A percentile compares a stretch with the other conserved stretches of the same genome.
These are phyloP conservation scores for Panellus pusillus DNA, from an alignment of 768 basidiomycete species.

Conservation along the genomic window DNA sequence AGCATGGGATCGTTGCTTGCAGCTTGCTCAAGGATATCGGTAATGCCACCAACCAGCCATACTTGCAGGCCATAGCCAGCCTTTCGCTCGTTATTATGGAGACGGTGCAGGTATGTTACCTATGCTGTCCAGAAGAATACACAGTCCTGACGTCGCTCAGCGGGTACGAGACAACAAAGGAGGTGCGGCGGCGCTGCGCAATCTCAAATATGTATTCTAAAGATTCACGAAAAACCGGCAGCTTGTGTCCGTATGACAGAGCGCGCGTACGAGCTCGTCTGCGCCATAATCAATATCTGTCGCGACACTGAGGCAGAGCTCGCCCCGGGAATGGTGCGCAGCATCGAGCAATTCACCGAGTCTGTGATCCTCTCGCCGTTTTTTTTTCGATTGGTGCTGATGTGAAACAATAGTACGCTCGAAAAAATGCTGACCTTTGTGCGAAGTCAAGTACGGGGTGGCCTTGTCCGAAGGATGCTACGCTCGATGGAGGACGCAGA, in stretches of 20 bases:
- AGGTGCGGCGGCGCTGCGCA: not conserved
- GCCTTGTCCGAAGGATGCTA: conserved; percentile 5
- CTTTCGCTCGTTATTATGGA: conserved; percentile 16
- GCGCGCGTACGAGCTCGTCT: conserved; percentile 15
- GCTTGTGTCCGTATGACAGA: conserved; percentile 16
- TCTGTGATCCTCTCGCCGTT: not conserved
- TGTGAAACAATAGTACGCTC: conserved; percentile 5
- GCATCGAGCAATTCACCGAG: conserved; percentile 17
- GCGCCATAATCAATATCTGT: conserved; percentile 20
- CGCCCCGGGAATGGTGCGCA: conserved; percentile 10
- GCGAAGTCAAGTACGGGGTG: conserved; percentile 11
- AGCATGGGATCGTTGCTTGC: conserved; percentile 12
- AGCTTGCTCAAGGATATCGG: conserved; percentile 18
- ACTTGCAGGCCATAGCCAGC: conserved; percentile 17
- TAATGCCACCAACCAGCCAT: conserved; percentile 17
- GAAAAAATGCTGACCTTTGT: conserved; percentile 13
- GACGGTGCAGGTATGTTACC: conserved; percentile 11
- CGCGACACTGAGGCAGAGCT: conserved; percentile 15
- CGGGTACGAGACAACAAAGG: conserved; percentile 16
- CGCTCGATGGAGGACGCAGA: conserved; percentile 18
- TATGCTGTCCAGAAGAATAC: too few species aligned
- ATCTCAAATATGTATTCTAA: not conserved
- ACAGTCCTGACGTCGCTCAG: not conserved
- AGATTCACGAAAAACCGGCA: not conserved
- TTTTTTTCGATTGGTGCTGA: too few species aligned